Base-by-base conservation (phyloP, 805 yeast genomes). In the Candida insectalens region DNA sequence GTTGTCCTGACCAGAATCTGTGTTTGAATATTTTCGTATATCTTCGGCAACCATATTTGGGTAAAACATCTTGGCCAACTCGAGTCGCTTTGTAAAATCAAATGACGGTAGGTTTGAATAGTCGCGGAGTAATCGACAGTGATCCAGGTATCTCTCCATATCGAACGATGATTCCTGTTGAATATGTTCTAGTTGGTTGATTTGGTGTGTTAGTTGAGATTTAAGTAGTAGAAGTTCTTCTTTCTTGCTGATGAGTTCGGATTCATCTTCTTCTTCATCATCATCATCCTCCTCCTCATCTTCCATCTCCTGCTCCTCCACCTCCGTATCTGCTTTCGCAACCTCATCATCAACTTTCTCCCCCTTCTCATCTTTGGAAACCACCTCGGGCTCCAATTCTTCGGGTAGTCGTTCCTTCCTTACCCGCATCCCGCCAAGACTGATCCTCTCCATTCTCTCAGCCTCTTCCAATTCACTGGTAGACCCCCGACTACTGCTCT, bases 61-160 rank as follows among this genome's bases (percentile, higher is more conserved):
- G 36, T 45, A 55, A 33, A 55, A 55, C 28, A 43, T 13, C 20
- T 40, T 39, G 9, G 47, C 35, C 4, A 47, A 32, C 22, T 38
- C 21, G 14, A 54, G 30, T 18, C 60, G 34, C 22, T 41, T 36
- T 6, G 30, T 40, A 34, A 57, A 45, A 35, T 57, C 51, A 4
- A 51, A 25, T 1, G 53, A 45, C 1, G 62, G 62, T 10, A 56
- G 36, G 19, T 41, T 45, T 4, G 57, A 47, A 29, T 49, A 43
- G 6, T 35, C 29, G 20, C 42, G 35, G 1, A 49, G 21, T 6
- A 49, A 14, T 13, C 42, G 34, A 19, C 40, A 28, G 7, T 50
- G 33, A 17, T 37, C 29, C 5, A 45, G 23, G 29, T 47, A 50
- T 2, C 19, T 34, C 5, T 43, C 45, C 33, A 43, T 9, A 7